Percentiles rank a stretch among this genome's conserved stretches.
These are phyloP conservation scores for Fusarium sp. DNA, from an alignment of 2,329 filamentous ascomycete species.

Conservation along the genomic window DNA sequence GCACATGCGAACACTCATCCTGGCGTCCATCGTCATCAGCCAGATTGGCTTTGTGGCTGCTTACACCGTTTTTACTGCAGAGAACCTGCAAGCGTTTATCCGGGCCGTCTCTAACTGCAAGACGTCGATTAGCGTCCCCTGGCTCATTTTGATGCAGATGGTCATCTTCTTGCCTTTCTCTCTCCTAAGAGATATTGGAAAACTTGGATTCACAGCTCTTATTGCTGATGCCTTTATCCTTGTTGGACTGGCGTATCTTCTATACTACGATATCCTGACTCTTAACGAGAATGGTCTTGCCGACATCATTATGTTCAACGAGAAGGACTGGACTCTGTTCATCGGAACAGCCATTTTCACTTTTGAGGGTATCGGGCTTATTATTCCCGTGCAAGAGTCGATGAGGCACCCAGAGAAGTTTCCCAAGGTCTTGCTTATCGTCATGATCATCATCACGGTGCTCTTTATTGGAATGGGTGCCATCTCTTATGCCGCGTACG, in stretches of 20 bases:
- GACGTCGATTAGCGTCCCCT: conserved; percentile 85
- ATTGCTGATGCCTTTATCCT: conserved; percentile 95
- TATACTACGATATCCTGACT: conserved; percentile 93
- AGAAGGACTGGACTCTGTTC: conserved; percentile 93
- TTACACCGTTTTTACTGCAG: conserved; percentile 96
- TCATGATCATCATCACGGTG: conserved; percentile 95
- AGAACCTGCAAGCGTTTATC: conserved; percentile 95
- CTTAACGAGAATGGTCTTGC: conserved; percentile 79
- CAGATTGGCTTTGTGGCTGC: conserved; percentile 95
- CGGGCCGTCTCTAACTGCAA: conserved; percentile 90
- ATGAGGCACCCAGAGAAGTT: conserved; percentile 95
- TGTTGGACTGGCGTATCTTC: conserved; percentile 90
- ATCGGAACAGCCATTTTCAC: conserved; percentile 99
- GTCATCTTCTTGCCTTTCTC: conserved; percentile 94
- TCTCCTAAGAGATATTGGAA: conserved; percentile 94
- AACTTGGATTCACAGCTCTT: conserved; percentile 93
- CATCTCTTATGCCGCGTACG: conserved; percentile 94
- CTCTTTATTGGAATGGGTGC: conserved; percentile 93
- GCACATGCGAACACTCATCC: conserved; percentile 88
- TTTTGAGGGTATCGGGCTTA: conserved; percentile 96
- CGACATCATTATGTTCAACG: conserved; percentile 92
- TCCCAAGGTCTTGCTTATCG: conserved; percentile 83
- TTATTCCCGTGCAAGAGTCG: conserved; percentile 97
- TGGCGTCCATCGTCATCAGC: conserved; percentile 91
- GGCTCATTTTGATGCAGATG: conserved; percentile 94